Base-by-base conservation (phyloP, 306 rosid species). In the Heteromeles arbutifolia region DNA sequence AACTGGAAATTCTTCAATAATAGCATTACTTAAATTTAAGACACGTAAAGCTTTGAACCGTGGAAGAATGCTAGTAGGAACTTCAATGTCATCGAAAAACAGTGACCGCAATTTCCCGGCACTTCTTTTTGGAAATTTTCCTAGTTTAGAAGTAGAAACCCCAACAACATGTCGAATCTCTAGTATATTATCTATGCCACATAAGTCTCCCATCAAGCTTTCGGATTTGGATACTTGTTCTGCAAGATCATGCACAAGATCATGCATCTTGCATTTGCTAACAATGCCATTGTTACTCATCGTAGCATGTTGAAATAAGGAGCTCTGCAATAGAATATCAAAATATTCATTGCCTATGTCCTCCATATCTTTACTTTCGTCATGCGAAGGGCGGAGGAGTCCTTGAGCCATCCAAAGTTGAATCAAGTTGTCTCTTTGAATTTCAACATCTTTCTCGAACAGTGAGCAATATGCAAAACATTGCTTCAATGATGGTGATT, bases 141-240 rank as follows among this genome's bases (percentile, higher is more conserved):
- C 3, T 0, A 48, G 8, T 0, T 2, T 0, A 15, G 0, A 15
- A 15, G 21, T 15, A 48, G 8, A 48, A 48, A 5, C 21, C 8
- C 3, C 3, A 48, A 21, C 21, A 48, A 2, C 8, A 48, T 15
- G 54, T 5, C 8, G 8, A 48, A 48, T 48, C 1, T 48, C 54
- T 4, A 1, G 0, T 15, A 3, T 0, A 48, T 48, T 15, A 48
- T 0, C 54, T 0, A 0, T 4, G 54, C 1, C 8, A 48, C 54
- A 0, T 15, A 15, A 48, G 0, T 48, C 21, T 5, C 1, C 0
- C 1, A 0, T 48, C 54, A 48, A 48, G 54, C 0, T 15, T 5
- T 48, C 8, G 0, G 54, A 48, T 48, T 15, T 15, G 3, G 54
- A 48, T 5, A 48, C 0, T 15, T 0, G 8, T 48, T 48, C 0